Percentiles rank a stretch among this genome's conserved stretches.
Conservation (phyloP, 371 early-diverging fungal species). For the Haplosporangium sp. region DNA sequence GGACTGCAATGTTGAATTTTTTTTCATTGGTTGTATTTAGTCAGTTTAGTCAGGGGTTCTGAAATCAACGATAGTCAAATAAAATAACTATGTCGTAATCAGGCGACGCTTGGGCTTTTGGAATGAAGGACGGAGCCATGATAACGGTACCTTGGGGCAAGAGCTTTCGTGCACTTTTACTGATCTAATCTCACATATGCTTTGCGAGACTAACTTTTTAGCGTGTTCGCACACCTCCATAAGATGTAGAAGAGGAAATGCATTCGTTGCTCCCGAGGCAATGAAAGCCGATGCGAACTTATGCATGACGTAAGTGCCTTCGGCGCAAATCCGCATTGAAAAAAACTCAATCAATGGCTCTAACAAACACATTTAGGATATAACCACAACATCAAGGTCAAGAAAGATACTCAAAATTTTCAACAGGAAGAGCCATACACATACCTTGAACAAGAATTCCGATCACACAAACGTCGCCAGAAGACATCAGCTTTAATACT, state of each 20-base stretch:
- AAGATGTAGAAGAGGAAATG: conserved; percentile 22
- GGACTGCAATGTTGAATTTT: too few relatives aligned
- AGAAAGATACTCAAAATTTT: conserved; percentile 2
- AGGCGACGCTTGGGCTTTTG: background rate
- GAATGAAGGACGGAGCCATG: background rate
- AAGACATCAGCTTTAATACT: conserved; percentile 31
- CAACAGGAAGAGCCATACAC: conserved; percentile 10
- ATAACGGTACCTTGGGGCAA: background rate
- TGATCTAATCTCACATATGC: conserved; percentile 12
- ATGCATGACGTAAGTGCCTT: conserved; percentile 37
- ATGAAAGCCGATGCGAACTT: conserved; percentile 26
- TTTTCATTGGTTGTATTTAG: too few relatives aligned
- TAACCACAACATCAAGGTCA: conserved; percentile 1
- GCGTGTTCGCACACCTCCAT: conserved; percentile 28
- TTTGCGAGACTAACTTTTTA: conserved; percentile 16
- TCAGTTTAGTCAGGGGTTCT: too few relatives aligned
- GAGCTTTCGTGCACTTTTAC: conserved; percentile 23
- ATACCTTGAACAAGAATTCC: conserved; percentile 30
- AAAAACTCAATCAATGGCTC: conserved; percentile 29
- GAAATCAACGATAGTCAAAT: too few relatives aligned
- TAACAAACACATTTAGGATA: conserved; percentile 6
- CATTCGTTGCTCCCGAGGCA: conserved; percentile 27
- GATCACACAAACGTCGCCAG: conserved; percentile 26
- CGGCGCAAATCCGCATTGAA: conserved; percentile 30
- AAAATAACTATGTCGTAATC: background rate